A percentile compares a stretch with the other conserved stretches of the same genome.
Conservation (phyloP, 2,329 filamentous ascomycete species). For the Aspergillus viridinutans region DNA sequence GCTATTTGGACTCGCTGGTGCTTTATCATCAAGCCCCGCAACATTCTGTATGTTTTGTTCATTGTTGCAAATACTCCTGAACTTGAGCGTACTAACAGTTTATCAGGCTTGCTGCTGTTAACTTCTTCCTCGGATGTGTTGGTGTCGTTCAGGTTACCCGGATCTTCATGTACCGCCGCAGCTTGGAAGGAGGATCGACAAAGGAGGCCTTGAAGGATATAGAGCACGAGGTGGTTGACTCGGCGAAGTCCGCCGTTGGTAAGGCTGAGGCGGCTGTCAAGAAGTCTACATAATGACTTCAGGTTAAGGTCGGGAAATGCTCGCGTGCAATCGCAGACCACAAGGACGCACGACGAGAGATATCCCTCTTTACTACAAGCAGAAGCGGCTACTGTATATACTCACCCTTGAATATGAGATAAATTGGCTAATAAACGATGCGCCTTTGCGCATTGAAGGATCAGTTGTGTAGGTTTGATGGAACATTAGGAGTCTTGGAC, state of each 20-base stretch:
- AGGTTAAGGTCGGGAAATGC: neutral
- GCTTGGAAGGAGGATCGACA: conserved; percentile 48
- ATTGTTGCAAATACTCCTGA: neutral
- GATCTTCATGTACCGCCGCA: conserved; percentile 61
- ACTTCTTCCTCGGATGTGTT: conserved; percentile 93
- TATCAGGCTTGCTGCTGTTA: conserved; percentile 78
- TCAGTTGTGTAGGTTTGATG: neutral
- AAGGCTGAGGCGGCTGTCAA: conserved; percentile 33
- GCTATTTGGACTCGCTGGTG: conserved; percentile 99
- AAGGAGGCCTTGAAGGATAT: conserved; percentile 37
- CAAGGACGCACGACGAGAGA: neutral
- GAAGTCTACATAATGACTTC: conserved; percentile 18
- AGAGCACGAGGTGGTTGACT: conserved; percentile 32
- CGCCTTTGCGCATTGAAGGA: neutral
- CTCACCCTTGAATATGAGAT: neutral
- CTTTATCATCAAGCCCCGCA: conserved; percentile 90
- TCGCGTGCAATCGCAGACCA: neutral
- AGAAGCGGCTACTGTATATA: neutral
- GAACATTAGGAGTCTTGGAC: neutral
- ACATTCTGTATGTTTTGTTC: conserved; percentile 65
- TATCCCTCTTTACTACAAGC: neutral
- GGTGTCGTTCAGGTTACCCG: conserved; percentile 77
- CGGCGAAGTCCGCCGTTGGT: conserved; percentile 30
- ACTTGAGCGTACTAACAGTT: conserved; percentile 5
- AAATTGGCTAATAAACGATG: neutral